phyloP scores from a whole-genome alignment of 805 yeast species.

The Monosporozyma solicola region DNA sequence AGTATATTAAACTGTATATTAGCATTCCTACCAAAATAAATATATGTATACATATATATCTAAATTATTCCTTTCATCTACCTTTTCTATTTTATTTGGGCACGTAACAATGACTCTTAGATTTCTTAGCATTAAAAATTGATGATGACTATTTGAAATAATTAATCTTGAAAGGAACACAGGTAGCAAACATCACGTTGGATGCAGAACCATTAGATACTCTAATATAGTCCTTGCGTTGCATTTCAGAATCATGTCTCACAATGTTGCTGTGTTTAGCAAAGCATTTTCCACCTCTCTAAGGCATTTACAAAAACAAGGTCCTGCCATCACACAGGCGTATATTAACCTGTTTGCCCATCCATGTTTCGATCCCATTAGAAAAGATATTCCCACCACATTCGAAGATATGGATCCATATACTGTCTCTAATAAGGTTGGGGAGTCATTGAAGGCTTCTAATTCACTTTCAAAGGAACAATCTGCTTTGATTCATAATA shows the following conservation, averaged over 20 bases:
- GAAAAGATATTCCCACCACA: constrained; percentile 6
- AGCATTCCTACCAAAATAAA: neutral
- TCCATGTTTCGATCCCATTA: constrained; percentile 13
- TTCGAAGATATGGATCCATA: constrained; percentile 13
- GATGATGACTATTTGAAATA: neutral
- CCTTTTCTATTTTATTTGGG: neutral
- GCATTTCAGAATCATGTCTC: neutral
- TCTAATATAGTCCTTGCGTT: too few species aligned
- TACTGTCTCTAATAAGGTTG: constrained; percentile 14
- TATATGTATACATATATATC: neutral
- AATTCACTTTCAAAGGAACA: constrained; percentile 7
- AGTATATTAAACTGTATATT: neutral
- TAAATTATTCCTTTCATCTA: neutral
- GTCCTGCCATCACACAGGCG: constrained; percentile 1
- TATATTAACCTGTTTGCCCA: constrained; percentile 9
- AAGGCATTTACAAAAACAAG: neutral
- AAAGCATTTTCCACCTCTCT: constrained; percentile 6
- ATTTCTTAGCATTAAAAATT: neutral
- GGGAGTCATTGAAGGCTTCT: constrained; percentile 5
- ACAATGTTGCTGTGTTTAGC: constrained; percentile 8
- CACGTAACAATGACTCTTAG: neutral
- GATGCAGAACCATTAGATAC: neutral
- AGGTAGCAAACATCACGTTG: neutral
- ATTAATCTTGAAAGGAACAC: neutral
- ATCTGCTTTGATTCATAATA: constrained; percentile 18